These are phyloP conservation scores for Saccharum spontaneum DNA, from an alignment of 176 grass and related monocot species.

Conservation along the genomic window DNA sequence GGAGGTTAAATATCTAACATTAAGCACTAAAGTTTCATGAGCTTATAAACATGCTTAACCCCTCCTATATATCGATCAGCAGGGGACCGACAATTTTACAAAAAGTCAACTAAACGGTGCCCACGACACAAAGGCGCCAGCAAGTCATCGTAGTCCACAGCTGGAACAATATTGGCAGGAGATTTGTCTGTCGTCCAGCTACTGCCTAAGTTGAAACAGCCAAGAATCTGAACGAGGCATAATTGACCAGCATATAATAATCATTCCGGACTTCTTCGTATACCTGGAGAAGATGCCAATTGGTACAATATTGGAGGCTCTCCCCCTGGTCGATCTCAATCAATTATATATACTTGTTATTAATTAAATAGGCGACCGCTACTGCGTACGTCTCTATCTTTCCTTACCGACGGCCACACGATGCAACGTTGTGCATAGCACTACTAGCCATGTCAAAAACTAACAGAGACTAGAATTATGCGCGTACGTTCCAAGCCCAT, in stretches of 20 bases:
- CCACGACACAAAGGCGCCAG: not conserved
- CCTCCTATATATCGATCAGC: not conserved
- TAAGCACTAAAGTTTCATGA: no score
- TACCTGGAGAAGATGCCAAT: conserved; percentile 27
- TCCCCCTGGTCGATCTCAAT: not conserved
- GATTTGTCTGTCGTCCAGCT: not conserved
- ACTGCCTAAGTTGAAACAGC: not conserved
- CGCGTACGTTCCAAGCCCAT: not conserved
- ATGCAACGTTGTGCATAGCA: conserved; percentile 30
- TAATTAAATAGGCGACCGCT: not conserved
- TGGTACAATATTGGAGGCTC: not conserved
- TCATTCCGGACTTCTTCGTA: not conserved
- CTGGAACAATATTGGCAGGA: not conserved
- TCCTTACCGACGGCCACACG: not conserved
- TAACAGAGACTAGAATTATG: not conserved
- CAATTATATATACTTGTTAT: not conserved
- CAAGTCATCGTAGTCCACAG: not conserved
- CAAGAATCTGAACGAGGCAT: not conserved
- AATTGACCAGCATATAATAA: not conserved
- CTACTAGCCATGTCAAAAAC: conserved; percentile 33
- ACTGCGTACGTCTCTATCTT: not conserved
- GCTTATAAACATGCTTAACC: not conserved
- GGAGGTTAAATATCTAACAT: no score
- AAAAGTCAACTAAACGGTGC: not conserved
- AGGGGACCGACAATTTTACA: not conserved